Conservation (phyloP, 805 yeast species). For the Schwanniomyces polymorphus region DNA sequence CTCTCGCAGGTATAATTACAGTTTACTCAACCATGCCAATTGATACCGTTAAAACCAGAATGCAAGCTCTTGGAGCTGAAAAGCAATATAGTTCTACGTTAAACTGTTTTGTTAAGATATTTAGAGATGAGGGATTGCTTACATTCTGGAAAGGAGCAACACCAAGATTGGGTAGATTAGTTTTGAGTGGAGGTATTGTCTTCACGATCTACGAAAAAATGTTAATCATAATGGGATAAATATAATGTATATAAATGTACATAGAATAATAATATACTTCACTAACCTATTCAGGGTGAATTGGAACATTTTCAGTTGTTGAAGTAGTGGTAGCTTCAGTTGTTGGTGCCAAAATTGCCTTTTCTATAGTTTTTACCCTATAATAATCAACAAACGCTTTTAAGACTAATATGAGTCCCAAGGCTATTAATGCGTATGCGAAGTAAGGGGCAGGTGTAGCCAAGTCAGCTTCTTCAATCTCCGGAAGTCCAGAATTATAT, state of each 20-base stretch:
- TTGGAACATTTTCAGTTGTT: not conserved
- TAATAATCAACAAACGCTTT: conserved; percentile 73
- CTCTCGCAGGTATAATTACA: conserved; percentile 85
- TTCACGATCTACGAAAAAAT: conserved; percentile 95
- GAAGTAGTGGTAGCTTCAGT: conserved; percentile 5
- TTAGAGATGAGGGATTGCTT: conserved; percentile 82
- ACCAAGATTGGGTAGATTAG: conserved; percentile 89
- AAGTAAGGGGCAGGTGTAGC: conserved; percentile 45
- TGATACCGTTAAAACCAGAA: conserved; percentile 93
- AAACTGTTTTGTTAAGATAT: conserved; percentile 78
- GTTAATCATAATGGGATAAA: conserved; percentile 53
- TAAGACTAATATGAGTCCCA: conserved; percentile 65
- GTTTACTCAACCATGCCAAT: conserved; percentile 95
- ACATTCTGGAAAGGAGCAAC: conserved; percentile 99
- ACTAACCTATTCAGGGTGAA: not conserved
- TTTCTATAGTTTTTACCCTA: conserved; percentile 77
- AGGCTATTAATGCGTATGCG: conserved; percentile 61
- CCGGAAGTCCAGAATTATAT: conserved; percentile 26
- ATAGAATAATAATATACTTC: conserved; percentile 1
- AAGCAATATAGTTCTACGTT: conserved; percentile 70
- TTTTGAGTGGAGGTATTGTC: conserved; percentile 95
- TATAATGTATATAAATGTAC: conserved; percentile 2
- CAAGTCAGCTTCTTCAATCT: conserved; percentile 11
- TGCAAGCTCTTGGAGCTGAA: conserved; percentile 88
- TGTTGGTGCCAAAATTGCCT: conserved; percentile 52